Conservation (phyloP, 129 eudicot genomes). For the Ambrosia artemisiifolia region DNA sequence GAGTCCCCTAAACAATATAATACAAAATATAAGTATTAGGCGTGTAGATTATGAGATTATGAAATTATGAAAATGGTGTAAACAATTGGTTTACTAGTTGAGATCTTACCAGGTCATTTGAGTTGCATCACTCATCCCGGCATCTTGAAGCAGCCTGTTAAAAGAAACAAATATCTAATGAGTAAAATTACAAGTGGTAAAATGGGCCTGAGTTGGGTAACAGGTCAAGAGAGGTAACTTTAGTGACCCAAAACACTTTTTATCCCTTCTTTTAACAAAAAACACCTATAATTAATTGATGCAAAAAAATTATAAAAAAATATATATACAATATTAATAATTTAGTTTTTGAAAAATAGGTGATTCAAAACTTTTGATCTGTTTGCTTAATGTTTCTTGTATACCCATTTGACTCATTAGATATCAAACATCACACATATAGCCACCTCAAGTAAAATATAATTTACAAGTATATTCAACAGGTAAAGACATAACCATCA, state of each 20-base stretch:
- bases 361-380: neutral
- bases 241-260: too few relatives aligned
- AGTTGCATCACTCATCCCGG: conserved; percentile 90
- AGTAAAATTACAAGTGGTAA: neutral
- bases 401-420: neutral
- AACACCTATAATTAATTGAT: too few relatives aligned
- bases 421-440: neutral
- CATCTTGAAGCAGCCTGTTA: conserved; percentile 84
- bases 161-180: conserved; percentile 17
- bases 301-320: neutral
- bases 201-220: neutral
- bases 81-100: neutral
- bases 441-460: neutral
- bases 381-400: neutral
- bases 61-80: conserved; percentile 32
- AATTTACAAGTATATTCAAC: neutral
- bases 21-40: conserved; percentile 10
- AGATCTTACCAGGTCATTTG: conserved; percentile 75
- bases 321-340: neutral
- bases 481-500: neutral
- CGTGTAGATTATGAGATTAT: conserved; percentile 5
- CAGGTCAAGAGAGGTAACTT: neutral
- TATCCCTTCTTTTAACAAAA: too few relatives aligned
- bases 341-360: neutral
- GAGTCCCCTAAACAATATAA: conserved; percentile 65